Evolutionary conservation across 2,329 filamentous ascomycete species (phyloP).

Genomic region (Fusarium succisae): DNA sequence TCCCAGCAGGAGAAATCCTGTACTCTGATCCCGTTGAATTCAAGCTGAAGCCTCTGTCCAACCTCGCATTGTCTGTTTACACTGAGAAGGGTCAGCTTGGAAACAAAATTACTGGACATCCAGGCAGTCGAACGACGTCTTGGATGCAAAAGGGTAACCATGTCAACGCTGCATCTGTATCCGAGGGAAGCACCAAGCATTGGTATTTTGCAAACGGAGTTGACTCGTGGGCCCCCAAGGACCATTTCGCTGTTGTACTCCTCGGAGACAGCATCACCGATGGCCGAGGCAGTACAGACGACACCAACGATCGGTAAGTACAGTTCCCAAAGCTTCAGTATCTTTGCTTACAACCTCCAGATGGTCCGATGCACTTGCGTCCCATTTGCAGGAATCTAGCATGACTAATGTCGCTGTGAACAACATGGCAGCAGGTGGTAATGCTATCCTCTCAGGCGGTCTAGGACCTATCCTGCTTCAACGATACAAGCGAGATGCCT

Average conservation of each 20-base stretch:
- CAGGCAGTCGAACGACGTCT: slow-evolving; percentile 28
- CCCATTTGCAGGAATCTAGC: slow-evolving; percentile 9
- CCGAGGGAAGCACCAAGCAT: slow-evolving; percentile 18
- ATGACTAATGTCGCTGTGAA: slow-evolving; percentile 21
- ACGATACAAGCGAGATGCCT: slow-evolving; percentile 23
- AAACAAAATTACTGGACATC: slow-evolving; percentile 24
- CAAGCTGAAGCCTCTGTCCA: slow-evolving; percentile 13
- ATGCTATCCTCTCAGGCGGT: slow-evolving; percentile 23
- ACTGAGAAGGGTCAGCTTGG: slow-evolving; percentile 17
- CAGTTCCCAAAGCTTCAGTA: accelerated
- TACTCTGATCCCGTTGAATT: slow-evolving; percentile 26
- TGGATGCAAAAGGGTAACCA: slow-evolving; percentile 28
- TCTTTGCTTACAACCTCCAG: background rate
- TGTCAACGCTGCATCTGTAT: slow-evolving; percentile 20
- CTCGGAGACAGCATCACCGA: slow-evolving; percentile 30
- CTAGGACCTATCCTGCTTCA: slow-evolving; percentile 20
- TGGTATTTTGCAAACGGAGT: slow-evolving; percentile 29
- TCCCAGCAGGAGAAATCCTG: background rate
- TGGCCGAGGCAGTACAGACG: slow-evolving; percentile 28
- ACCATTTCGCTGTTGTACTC: slow-evolving; percentile 24
- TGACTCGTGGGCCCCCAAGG: slow-evolving; percentile 12
- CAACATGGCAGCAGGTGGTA: slow-evolving; percentile 29
- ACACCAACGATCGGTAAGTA: slow-evolving; percentile 18
- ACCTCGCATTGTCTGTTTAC: slow-evolving; percentile 23
- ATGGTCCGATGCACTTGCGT: slow-evolving; percentile 25